These are phyloP conservation scores for Peziza echinospora DNA, from an alignment of 495 filamentous ascomycete species.

Conservation along the genomic window DNA sequence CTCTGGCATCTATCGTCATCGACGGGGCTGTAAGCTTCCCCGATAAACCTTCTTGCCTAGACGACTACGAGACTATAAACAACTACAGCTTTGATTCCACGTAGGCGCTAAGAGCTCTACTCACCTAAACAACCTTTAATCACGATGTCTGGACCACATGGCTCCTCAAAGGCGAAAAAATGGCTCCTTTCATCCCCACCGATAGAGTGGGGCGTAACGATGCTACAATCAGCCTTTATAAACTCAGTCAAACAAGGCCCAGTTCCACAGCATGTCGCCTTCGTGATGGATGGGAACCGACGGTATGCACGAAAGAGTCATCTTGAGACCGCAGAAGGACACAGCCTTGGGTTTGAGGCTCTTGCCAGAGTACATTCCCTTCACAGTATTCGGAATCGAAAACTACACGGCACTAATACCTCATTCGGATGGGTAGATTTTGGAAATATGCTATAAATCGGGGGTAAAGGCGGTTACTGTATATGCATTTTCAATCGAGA, in stretches of 20 bases:
- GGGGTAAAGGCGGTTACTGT: conserved; percentile 90
- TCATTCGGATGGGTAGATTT: conserved; percentile 33
- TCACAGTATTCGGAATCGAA: conserved; percentile 3
- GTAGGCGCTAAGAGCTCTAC: no score
- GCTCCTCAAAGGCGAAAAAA: conserved; percentile 30
- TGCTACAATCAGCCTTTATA: conserved; percentile 59
- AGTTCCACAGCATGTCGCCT: conserved; percentile 82
- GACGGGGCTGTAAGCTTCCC: no score
- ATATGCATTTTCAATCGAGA: conserved; percentile 96
- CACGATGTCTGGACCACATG: conserved; percentile 12
- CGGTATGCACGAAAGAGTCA: conserved; percentile 73
- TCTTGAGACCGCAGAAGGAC: conserved; percentile 94
- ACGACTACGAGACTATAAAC: no score
- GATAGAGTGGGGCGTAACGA: conserved; percentile 54
- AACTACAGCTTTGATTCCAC: no score
- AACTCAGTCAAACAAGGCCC: conserved; percentile 74
- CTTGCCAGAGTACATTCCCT: conserved; percentile 41
- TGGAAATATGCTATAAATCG: conserved; percentile 93
- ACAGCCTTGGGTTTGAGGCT: conserved; percentile 88
- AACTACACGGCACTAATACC: background rate
- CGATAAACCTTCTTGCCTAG: no score
- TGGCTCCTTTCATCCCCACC: conserved; percentile 83
- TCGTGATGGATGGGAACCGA: conserved; percentile 96
- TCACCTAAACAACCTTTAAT: no score
- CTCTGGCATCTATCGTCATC: no score